Conservation (phyloP, 2,329 filamentous ascomycete species). For the Botrytis fabae region DNA sequence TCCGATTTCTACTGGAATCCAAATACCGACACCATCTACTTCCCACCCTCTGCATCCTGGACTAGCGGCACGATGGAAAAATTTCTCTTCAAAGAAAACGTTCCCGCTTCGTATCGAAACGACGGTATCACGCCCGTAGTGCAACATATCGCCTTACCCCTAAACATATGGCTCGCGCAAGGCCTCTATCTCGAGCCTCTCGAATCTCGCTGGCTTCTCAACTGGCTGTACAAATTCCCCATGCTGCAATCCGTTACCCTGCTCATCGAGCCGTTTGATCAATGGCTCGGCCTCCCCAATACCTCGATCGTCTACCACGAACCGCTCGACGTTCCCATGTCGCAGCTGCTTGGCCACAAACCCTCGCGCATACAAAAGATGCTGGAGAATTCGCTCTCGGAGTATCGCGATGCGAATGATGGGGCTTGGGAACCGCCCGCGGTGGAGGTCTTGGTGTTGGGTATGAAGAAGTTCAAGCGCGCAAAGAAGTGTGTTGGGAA, state of each 20-base stretch:
- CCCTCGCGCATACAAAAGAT: neutral
- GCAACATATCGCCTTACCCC: neutral
- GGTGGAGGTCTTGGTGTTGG: neutral
- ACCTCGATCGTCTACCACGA: neutral
- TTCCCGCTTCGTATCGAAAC: neutral
- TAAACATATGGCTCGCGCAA: neutral
- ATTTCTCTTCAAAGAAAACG: neutral
- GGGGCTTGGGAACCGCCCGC: neutral
- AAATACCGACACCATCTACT: constrained; percentile 4
- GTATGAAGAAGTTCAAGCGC: neutral
- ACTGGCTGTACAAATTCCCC: neutral
- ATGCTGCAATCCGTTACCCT: neutral
- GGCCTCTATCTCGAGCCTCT: neutral
- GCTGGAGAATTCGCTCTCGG: neutral
- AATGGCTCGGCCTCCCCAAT: neutral
- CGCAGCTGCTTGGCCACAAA: neutral
- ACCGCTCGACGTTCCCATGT: neutral
- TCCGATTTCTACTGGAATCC: constrained; percentile 18
- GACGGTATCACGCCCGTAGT: neutral
- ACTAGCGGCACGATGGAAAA: constrained; percentile 1
- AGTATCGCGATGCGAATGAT: neutral
- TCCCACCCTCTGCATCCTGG: constrained; percentile 12
- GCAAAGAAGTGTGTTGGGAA: neutral
- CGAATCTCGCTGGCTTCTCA: neutral
- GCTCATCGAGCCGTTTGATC: constrained; percentile 11